Conservation (phyloP, 2,329 filamentous ascomycete species). For the Cryphonectria parasitica region DNA sequence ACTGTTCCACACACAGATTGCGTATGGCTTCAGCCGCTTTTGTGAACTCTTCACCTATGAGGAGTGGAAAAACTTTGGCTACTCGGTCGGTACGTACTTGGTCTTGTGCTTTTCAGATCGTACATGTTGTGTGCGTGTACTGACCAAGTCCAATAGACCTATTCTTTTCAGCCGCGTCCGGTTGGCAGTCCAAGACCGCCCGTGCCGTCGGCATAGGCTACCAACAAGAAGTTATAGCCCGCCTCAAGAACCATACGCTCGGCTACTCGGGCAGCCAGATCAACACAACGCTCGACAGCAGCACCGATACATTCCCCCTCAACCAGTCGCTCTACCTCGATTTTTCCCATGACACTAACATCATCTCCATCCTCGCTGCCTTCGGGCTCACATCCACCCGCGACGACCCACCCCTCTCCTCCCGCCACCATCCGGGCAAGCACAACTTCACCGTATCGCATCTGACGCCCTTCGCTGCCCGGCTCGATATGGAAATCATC, state of each 20-base stretch:
- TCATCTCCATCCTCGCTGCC: constrained; percentile 69
- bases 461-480: constrained; percentile 71
- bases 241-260: constrained; percentile 68
- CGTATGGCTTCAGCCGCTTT: constrained; percentile 74
- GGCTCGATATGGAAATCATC: constrained; percentile 76
- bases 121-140: background rate
- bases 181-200: constrained; percentile 67
- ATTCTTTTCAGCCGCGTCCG: constrained; percentile 62
- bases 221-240: constrained; percentile 73
- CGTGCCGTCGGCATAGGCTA: constrained; percentile 75
- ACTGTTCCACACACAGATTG: constrained; percentile 48
- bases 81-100: constrained; percentile 55
- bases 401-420: constrained; percentile 56
- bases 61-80: constrained; percentile 75
- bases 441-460: constrained; percentile 70
- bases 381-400: constrained; percentile 73
- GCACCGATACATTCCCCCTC: constrained; percentile 69
- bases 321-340: constrained; percentile 77
- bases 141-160: constrained; percentile 48
- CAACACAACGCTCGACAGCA: constrained; percentile 73
- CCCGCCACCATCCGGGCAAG: constrained; percentile 55
- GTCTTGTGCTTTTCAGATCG: too few species aligned
- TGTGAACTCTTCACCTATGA: constrained; percentile 75
- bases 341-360: constrained; percentile 79
- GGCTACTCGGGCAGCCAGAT: constrained; percentile 62